Evolutionary conservation across 345 rosid species (phyloP).

Genomic region (Aquilaria sinensis): DNA sequence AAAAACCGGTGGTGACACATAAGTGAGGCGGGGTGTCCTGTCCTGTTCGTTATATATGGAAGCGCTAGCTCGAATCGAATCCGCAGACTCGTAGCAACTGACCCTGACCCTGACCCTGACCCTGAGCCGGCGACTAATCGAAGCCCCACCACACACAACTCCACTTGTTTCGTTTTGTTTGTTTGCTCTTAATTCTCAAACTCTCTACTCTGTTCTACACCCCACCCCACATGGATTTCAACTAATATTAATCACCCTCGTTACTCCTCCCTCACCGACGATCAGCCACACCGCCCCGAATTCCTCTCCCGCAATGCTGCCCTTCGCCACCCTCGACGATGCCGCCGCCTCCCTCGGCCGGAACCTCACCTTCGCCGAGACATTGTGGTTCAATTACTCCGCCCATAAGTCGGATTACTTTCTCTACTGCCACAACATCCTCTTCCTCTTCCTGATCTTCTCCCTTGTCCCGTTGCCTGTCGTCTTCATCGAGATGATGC

Average conservation of each 20-base stretch:
- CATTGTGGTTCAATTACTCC: constrained; percentile 82
- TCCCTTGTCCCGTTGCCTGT: constrained; percentile 71
- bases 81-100: too few species aligned
- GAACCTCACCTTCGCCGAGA: constrained; percentile 63
- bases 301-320: constrained; percentile 43
- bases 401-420: constrained; percentile 72
- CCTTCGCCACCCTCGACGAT: constrained; percentile 54
- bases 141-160: too few species aligned
- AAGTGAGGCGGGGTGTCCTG: too few species aligned
- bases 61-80: too few species aligned
- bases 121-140: too few species aligned
- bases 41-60: too few species aligned
- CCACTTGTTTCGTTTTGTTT: background rate
- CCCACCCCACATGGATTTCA: too few species aligned
- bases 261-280: constrained; percentile 1
- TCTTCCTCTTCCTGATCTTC: constrained; percentile 64
- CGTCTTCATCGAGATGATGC: constrained; percentile 40
- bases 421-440: constrained; percentile 77
- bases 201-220: too few species aligned
- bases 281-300: background rate
- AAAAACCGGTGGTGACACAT: too few species aligned
- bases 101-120: too few species aligned
- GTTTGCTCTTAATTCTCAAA: background rate
- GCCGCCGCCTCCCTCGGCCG: constrained; percentile 67
- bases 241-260: too few species aligned